Conservation (phyloP, 179 eudicot genomes). For the Gypsophila paniculata region DNA sequence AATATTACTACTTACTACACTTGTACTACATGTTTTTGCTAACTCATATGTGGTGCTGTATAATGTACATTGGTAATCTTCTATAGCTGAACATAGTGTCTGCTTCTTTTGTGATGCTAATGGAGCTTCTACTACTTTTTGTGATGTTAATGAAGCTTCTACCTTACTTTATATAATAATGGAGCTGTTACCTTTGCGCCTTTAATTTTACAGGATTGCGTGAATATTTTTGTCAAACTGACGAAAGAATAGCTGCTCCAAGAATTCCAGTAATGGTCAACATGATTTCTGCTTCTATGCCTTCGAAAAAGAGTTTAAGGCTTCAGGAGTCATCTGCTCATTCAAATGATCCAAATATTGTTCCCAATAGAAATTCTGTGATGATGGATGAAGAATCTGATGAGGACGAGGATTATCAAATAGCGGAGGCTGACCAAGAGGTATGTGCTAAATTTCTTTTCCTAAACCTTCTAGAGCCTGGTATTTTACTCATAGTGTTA, state of each 20-base stretch:
- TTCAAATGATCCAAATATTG: slow-evolving; percentile 49
- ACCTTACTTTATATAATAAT: neutral
- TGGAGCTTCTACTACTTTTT: neutral
- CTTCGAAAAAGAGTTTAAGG: slow-evolving; percentile 57
- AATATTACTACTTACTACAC: neutral
- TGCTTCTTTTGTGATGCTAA: neutral
- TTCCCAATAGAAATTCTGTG: slow-evolving; percentile 56
- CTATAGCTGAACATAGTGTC: neutral
- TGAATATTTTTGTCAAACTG: slow-evolving; percentile 88
- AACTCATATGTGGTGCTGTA: neutral
- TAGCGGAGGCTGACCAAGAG: slow-evolving; percentile 64
- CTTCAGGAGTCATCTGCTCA: slow-evolving; percentile 39
- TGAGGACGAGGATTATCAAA: slow-evolving; percentile 84
- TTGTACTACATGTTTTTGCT: slow-evolving; percentile 1
- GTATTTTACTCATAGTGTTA: slow-evolving; percentile 8
- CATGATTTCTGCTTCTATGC: slow-evolving; percentile 67
- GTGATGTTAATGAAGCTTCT: neutral
- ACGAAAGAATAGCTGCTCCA: slow-evolving; percentile 69
- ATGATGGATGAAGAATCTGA: slow-evolving; percentile 90
- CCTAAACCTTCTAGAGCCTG: slow-evolving; percentile 13
- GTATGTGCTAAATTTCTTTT: slow-evolving; percentile 30
- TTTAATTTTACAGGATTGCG: slow-evolving; percentile 57
- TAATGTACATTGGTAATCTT: slow-evolving; percentile 1
- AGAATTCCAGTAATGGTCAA: slow-evolving; percentile 96
- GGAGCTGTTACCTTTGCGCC: neutral